Conservation (phyloP, 768 basidiomycete genomes). For the Kwoniella dejecticola region DNA sequence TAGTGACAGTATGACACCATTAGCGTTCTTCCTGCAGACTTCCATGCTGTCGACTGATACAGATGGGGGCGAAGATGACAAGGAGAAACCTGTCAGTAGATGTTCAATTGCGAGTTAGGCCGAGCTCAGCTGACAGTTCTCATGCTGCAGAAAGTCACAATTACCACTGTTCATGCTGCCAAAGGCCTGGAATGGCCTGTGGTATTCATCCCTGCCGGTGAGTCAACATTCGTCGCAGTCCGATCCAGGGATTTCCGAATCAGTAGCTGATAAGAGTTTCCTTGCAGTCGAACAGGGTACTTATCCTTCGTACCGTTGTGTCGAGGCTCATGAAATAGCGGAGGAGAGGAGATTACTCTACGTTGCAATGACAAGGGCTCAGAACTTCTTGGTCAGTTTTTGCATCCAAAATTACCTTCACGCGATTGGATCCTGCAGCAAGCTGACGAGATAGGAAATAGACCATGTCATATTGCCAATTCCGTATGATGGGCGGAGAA, state of each 20-base stretch:
- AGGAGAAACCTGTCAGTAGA: constrained; percentile 28
- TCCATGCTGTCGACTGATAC: constrained; percentile 82
- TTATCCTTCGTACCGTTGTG: constrained; percentile 69
- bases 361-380: constrained; percentile 85
- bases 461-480: constrained; percentile 47
- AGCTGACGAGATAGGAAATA: constrained; percentile 13
- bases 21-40: constrained; percentile 73
- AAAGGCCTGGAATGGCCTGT: constrained; percentile 94
- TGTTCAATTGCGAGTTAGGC: neutral
- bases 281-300: constrained; percentile 68
- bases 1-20: constrained; percentile 59
- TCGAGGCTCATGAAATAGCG: constrained; percentile 66
- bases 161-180: constrained; percentile 83
- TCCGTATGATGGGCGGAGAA: constrained; percentile 59
- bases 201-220: constrained; percentile 62
- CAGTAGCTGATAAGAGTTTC: constrained; percentile 8
- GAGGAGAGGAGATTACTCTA: constrained; percentile 85
- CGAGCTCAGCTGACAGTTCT: neutral
- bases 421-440: neutral
- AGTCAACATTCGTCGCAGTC: constrained; percentile 9
- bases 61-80: constrained; percentile 62
- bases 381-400: constrained; percentile 62
- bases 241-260: too few species aligned
- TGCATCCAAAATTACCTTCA: neutral
- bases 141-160: constrained; percentile 70